Percentiles rank a stretch among this genome's conserved stretches.
Conservation (phyloP, 768 basidiomycete species). For the Auricularia cornea region DNA sequence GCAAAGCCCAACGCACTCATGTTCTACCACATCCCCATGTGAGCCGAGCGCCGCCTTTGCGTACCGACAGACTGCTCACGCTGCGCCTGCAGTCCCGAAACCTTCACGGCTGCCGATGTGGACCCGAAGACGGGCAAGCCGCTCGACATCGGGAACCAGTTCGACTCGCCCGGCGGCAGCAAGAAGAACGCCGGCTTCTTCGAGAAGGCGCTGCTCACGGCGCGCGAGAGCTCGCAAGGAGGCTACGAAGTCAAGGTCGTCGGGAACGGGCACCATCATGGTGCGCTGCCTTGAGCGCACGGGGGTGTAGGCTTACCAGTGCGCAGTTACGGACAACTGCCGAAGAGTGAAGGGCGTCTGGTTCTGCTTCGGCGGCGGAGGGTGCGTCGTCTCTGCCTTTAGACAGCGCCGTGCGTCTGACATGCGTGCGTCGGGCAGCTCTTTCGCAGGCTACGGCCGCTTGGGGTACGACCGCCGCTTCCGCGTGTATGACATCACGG, state of each 20-base stretch:
- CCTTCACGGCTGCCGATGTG: constrained; percentile 61
- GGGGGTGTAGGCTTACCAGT: constrained; percentile 13
- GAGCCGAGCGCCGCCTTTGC: too few species aligned
- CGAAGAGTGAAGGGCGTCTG: constrained; percentile 78
- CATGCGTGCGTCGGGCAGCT: constrained; percentile 31
- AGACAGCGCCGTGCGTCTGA: constrained; percentile 4
- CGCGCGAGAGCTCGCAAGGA: constrained; percentile 60
- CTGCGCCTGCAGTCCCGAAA: constrained; percentile 39
- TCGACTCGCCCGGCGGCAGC: constrained; percentile 53
- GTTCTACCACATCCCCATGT: constrained; percentile 95
- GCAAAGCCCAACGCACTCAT: constrained; percentile 93
- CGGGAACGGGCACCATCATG: constrained; percentile 85
- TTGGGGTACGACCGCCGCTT: constrained; percentile 87
- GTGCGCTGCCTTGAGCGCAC: constrained; percentile 26
- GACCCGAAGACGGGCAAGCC: constrained; percentile 46
- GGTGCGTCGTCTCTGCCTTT: constrained; percentile 33
- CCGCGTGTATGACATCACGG: constrained; percentile 77
- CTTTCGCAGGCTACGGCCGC: constrained; percentile 76
- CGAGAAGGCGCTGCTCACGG: constrained; percentile 65
- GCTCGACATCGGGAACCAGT: constrained; percentile 64
- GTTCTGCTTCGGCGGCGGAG: constrained; percentile 86
- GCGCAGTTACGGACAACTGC: constrained; percentile 78
- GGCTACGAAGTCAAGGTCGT: constrained; percentile 77
- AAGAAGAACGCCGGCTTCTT: constrained; percentile 78
- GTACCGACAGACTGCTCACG: too few species aligned